These are phyloP conservation scores for Suillus tomentosus DNA, from an alignment of 768 basidiomycete genomes.

Conservation along the genomic window DNA sequence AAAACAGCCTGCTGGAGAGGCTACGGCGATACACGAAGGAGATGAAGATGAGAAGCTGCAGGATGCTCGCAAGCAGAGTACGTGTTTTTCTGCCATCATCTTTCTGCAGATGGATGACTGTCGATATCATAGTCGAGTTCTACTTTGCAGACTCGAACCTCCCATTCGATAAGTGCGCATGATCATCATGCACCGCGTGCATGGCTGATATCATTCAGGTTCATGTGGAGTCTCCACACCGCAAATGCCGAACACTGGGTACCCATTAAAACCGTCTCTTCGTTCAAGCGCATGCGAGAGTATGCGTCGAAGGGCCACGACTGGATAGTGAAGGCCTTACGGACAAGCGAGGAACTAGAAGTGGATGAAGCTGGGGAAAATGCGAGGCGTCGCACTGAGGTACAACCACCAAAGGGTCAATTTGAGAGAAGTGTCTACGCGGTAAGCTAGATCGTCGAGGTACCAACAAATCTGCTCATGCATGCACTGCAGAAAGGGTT, in stretches of 20 bases:
- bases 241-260: conserved; percentile 88
- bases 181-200: neutral
- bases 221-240: conserved; percentile 92
- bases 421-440: conserved; percentile 89
- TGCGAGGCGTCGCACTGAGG: conserved; percentile 72
- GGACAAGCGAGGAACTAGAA: conserved; percentile 57
- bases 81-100: conserved; percentile 19
- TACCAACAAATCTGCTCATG: conserved; percentile 3
- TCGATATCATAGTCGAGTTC: conserved; percentile 71
- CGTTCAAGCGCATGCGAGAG: conserved; percentile 94
- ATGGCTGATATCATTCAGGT: conserved; percentile 48
- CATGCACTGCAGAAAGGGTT: conserved; percentile 79
- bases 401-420: conserved; percentile 75
- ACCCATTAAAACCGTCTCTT: conserved; percentile 80
- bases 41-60: conserved; percentile 45
- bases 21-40: conserved; percentile 28
- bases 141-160: conserved; percentile 98
- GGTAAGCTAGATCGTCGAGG: conserved; percentile 49
- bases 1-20: conserved; percentile 17
- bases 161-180: conserved; percentile 77
- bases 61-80: conserved; percentile 60
- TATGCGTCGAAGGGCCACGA: conserved; percentile 58
- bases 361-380: conserved; percentile 73
- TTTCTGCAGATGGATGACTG: neutral
- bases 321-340: conserved; percentile 74